These are phyloP conservation scores for Teunomyces funiuensis DNA, from an alignment of 805 yeast genomes.

Conservation along the genomic window DNA sequence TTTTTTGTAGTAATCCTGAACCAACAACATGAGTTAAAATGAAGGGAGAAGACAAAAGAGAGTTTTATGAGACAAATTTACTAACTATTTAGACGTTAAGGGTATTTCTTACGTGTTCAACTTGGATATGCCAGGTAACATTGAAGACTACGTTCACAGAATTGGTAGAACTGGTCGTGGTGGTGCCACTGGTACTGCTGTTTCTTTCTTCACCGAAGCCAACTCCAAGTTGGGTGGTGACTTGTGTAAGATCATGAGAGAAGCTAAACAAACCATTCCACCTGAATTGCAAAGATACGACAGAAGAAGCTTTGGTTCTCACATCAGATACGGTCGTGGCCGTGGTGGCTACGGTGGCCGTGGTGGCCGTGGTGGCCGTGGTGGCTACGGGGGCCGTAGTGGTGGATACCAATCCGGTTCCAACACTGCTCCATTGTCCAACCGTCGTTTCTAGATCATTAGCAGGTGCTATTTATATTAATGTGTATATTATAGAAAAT, in stretches of 20 bases:
- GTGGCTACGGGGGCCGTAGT: slow-evolving; percentile 51
- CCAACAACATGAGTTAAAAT: not conserved
- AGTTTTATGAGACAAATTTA: slow-evolving; percentile 12
- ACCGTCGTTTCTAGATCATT: slow-evolving; percentile 40
- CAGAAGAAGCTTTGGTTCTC: slow-evolving; percentile 65
- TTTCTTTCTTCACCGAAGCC: slow-evolving; percentile 87
- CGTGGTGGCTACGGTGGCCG: slow-evolving; percentile 58
- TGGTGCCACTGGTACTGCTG: slow-evolving; percentile 93
- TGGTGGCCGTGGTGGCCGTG: slow-evolving; percentile 51
- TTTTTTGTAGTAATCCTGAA: slow-evolving; percentile 4
- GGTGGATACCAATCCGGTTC: slow-evolving; percentile 47
- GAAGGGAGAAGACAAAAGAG: not conserved
- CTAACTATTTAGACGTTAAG: slow-evolving; percentile 78
- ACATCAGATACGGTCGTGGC: slow-evolving; percentile 50
- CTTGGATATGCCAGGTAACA: slow-evolving; percentile 96
- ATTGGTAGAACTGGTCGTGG: slow-evolving; percentile 99
- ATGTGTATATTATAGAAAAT: slow-evolving; percentile 6
- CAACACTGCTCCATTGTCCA: slow-evolving; percentile 47
- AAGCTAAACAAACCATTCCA: slow-evolving; percentile 91
- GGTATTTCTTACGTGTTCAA: slow-evolving; percentile 93
- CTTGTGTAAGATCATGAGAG: slow-evolving; percentile 84
- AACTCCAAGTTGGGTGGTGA: slow-evolving; percentile 89
- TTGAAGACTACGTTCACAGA: slow-evolving; percentile 98
- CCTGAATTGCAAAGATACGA: slow-evolving; percentile 70
- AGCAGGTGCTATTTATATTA: slow-evolving; percentile 3